Evolutionary conservation across 495 filamentous ascomycete genomes (phyloP).

Genomic region (Aspergillus sclerotiicarbonarius): DNA sequence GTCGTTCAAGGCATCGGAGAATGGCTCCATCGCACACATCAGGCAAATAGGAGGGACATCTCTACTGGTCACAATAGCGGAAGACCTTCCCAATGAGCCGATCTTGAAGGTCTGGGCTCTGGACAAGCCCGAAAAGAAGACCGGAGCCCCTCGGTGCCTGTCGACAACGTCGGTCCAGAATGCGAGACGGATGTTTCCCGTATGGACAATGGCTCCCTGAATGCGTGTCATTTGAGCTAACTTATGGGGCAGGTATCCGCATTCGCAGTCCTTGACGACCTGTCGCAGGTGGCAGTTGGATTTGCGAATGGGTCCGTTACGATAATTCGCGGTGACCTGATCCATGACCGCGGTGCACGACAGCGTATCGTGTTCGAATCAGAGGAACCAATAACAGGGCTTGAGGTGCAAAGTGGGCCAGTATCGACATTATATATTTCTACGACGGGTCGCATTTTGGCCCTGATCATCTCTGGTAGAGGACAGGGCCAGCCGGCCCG

Average conservation of each 20-base stretch:
- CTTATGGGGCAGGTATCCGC: constrained; percentile 67
- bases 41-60: constrained; percentile 88
- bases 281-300: constrained; percentile 89
- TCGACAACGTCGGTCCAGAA: constrained; percentile 85
- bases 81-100: constrained; percentile 83
- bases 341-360: constrained; percentile 93
- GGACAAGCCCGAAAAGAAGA: constrained; percentile 93
- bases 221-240: background rate
- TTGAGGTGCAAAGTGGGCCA: constrained; percentile 51
- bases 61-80: constrained; percentile 81
- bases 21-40: constrained; percentile 83
- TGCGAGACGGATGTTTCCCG: constrained; percentile 88
- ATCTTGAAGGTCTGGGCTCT: constrained; percentile 93
- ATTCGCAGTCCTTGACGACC: constrained; percentile 78
- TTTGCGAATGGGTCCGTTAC: constrained; percentile 96
- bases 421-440: constrained; percentile 87
- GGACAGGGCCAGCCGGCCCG: constrained; percentile 87
- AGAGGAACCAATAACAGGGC: constrained; percentile 91
- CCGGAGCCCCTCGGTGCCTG: constrained; percentile 78
- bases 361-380: constrained; percentile 96
- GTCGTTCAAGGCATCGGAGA: constrained; percentile 82
- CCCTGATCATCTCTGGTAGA: constrained; percentile 78
- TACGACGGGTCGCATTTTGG: constrained; percentile 85
- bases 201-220: constrained; percentile 34
- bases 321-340: constrained; percentile 87